These are phyloP conservation scores for Camelina hispida DNA, from an alignment of 345 rosid species.

Conservation along the genomic window DNA sequence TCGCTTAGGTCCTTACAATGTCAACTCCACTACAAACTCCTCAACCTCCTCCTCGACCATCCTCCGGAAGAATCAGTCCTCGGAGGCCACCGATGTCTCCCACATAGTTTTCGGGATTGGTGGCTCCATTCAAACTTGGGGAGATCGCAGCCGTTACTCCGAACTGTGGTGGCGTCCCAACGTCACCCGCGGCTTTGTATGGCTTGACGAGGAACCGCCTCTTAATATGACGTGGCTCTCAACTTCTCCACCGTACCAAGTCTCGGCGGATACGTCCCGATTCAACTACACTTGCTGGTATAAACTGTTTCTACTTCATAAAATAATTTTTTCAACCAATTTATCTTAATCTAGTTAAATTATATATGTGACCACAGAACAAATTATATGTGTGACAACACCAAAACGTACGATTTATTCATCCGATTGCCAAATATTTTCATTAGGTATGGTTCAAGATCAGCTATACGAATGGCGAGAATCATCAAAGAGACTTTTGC, in stretches of 20 bases:
- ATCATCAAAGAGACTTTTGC: conserved; percentile 85
- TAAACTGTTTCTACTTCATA: conserved; percentile 14
- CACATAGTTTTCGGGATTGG: conserved; percentile 78
- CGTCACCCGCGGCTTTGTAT: conserved; percentile 72
- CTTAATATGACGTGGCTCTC: conserved; percentile 50
- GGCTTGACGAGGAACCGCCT: conserved; percentile 75
- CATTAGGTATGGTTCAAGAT: conserved; percentile 62
- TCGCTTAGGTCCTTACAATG: conserved; percentile 51
- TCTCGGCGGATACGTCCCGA: conserved; percentile 69
- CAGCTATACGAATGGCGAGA: conserved; percentile 76
- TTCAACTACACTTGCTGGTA: conserved; percentile 70
- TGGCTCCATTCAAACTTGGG: conserved; percentile 87
- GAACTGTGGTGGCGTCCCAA: conserved; percentile 88
- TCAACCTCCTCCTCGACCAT: conserved; percentile 41
- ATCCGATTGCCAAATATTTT: neutral
- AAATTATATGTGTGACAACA: neutral
- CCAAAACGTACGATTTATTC: neutral
- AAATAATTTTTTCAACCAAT: neutral
- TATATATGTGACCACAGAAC: neutral
- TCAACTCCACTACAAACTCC: conserved; percentile 47
- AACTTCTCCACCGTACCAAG: conserved; percentile 61
- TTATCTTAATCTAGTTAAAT: neutral
- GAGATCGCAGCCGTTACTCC: conserved; percentile 59
- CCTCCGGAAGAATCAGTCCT: conserved; percentile 1
- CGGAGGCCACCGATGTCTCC: conserved; percentile 53